Base-by-base conservation (phyloP, 2,329 filamentous ascomycete species). In the Claviceps pazoutovae region DNA sequence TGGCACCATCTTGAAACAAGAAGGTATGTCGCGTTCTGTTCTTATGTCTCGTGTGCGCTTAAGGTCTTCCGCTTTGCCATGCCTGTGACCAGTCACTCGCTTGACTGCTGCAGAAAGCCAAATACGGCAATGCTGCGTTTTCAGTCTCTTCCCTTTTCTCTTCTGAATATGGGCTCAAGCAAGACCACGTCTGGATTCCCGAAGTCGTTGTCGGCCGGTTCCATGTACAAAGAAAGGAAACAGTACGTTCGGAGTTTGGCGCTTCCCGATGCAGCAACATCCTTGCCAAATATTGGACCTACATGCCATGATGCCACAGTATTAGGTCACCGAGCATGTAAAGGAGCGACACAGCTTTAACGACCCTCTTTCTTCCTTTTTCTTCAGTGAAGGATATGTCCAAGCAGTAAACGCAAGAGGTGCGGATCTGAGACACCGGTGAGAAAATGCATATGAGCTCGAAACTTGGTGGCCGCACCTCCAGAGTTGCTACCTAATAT, bases 341-440 rank as follows among this genome's bases (percentile, higher is more conserved):
- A 30, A 30, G 26, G 26, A 8, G 26, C 8, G 26, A 30, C 8
- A 8, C 26, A 30, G 26, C 26, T 30, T 30, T 1, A 9, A 30
- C 26, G 26, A 0, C 26, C 26, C 26, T 4, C 26, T 11, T 30
- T 30, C 26, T 30, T 30, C 3, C 11, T 11, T 4, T 4, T 11
- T 30, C 8, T 30, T 30, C 26, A 30, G n/a, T 14, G 11, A 45
- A 30, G 3, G 7, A 37, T 9, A 42, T 3, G 14, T 38, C 19
- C 41, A 21, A 36, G 30, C 21, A 38, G 36, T 39, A 21, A 21
- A 46, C 13, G 46, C 14, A 4, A n/a, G 47, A 39, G 9, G 45
- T 48, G 46, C 41, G n/a, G 30, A 42, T 52, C 46, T 49, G 44
- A 50, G 48, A 53, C 51, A 53, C 42, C 48, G 51, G 51, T 50